Conservation (phyloP, 192 early-diverging fungal species). For the Kappamyces sp. region DNA sequence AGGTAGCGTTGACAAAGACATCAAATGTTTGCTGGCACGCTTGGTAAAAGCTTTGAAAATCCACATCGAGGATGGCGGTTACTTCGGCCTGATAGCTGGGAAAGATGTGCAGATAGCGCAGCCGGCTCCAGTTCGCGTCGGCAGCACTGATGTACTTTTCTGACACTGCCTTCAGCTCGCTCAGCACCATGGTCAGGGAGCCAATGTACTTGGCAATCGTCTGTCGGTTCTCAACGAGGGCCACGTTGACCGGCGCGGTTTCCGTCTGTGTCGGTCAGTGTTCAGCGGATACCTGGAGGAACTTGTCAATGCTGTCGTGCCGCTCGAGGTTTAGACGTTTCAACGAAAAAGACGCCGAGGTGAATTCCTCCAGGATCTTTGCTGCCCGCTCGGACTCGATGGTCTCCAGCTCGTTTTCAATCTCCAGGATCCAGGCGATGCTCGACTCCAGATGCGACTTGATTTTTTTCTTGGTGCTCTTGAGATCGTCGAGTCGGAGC, state of each 20-base stretch:
- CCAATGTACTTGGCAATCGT: neutral
- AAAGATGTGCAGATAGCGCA: neutral
- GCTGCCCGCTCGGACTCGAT: slow-evolving; percentile 2
- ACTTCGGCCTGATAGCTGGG: neutral
- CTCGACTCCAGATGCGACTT: neutral
- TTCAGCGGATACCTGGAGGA: neutral
- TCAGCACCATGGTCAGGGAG: neutral
- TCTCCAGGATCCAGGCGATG: neutral
- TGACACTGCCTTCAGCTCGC: neutral
- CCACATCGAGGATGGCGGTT: neutral
- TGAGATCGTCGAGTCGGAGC: neutral
- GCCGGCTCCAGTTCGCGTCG: neutral
- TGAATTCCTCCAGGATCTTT: neutral
- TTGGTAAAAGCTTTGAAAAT: neutral
- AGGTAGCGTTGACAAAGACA: too few species aligned
- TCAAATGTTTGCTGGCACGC: neutral
- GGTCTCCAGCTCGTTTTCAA: slow-evolving; percentile 1
- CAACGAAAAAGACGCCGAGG: neutral
- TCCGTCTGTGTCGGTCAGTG: neutral
- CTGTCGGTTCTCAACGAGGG: slow-evolving; percentile 5
- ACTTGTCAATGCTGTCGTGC: slow-evolving; percentile 1
- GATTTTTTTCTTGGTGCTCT: slow-evolving; percentile 2
- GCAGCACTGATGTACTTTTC: neutral
- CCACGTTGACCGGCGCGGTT: neutral
- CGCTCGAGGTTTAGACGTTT: slow-evolving; percentile 9